Conservation (phyloP, 1,139 yeast species). For the Scheffersomyces stambukii region DNA sequence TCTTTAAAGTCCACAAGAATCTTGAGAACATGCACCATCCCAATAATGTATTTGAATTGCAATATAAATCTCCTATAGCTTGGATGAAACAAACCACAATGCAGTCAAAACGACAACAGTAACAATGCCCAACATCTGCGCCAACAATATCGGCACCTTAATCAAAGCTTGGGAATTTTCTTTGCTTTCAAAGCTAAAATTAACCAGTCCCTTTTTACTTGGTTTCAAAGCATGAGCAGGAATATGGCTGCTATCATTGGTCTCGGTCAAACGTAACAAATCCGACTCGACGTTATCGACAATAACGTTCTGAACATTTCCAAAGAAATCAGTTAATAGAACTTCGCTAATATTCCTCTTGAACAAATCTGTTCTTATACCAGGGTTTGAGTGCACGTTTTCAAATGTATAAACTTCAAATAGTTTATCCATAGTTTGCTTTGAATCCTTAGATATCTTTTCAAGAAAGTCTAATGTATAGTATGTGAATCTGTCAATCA, state of each 20-base stretch:
- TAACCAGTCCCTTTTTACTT: slow-evolving; percentile 5
- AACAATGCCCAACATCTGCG: slow-evolving; percentile 13
- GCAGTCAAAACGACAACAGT: slow-evolving; percentile 16
- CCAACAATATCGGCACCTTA: slow-evolving; percentile 13
- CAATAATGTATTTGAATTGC: too few relatives aligned
- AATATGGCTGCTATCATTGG: not conserved
- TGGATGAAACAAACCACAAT: slow-evolving; percentile 19
- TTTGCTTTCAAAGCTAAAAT: slow-evolving; percentile 12
- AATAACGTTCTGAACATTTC: slow-evolving; percentile 82
- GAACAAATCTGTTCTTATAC: slow-evolving; percentile 79
- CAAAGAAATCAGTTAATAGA: slow-evolving; percentile 87
- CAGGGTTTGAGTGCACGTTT: slow-evolving; percentile 88
- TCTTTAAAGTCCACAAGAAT: not conserved
- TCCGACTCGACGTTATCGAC: slow-evolving; percentile 56
- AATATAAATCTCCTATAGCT: slow-evolving; percentile 5
- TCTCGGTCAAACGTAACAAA: slow-evolving; percentile 1
- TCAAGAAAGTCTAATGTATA: slow-evolving; percentile 88
- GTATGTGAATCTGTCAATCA: slow-evolving; percentile 92
- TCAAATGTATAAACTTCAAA: slow-evolving; percentile 81
- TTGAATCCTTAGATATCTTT: slow-evolving; percentile 68
- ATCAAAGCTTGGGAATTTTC: slow-evolving; percentile 10
- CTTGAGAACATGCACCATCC: too few relatives aligned
- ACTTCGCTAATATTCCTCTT: slow-evolving; percentile 66
- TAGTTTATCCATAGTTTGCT: slow-evolving; percentile 72
- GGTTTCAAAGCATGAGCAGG: not conserved